These are phyloP conservation scores for Afroboletus lepidellus DNA, from an alignment of 1,284 basidiomycete species.

Conservation along the genomic window DNA sequence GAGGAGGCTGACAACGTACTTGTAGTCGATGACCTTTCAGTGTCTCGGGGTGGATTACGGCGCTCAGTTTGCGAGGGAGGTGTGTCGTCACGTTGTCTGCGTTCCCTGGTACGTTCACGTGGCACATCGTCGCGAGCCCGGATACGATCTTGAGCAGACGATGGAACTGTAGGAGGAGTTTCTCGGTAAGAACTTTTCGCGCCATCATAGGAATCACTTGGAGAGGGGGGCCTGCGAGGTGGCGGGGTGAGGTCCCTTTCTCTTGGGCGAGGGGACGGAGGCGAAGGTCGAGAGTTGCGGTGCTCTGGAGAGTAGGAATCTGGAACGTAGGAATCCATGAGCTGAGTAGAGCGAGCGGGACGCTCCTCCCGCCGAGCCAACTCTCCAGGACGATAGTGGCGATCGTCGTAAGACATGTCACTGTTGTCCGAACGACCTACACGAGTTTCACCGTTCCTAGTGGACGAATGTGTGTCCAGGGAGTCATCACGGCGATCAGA, in stretches of 20 bases:
- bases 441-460: slow-evolving; percentile 29
- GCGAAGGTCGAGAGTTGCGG: slow-evolving; percentile 20
- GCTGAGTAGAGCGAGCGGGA: slow-evolving; percentile 22
- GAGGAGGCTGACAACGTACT: slow-evolving; percentile 79
- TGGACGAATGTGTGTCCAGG: slow-evolving; percentile 25
- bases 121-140: slow-evolving; percentile 17
- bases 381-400: slow-evolving; percentile 59
- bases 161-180: slow-evolving; percentile 16
- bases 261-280: slow-evolving; percentile 24
- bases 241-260: slow-evolving; percentile 23
- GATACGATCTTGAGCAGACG: slow-evolving; percentile 24
- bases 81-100: slow-evolving; percentile 27
- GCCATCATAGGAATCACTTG: slow-evolving; percentile 21
- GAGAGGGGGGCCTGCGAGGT: slow-evolving; percentile 22
- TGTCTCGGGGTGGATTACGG: slow-evolving; percentile 38
- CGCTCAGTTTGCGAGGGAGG: slow-evolving; percentile 30
- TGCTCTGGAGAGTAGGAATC: slow-evolving; percentile 29
- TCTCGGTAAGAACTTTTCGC: slow-evolving; percentile 32
- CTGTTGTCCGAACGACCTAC: slow-evolving; percentile 31
- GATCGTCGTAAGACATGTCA: slow-evolving; percentile 49
- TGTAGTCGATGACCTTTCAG: slow-evolving; percentile 50
- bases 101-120: slow-evolving; percentile 24
- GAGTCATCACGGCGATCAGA: slow-evolving; percentile 27
- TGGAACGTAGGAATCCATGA: slow-evolving; percentile 34
- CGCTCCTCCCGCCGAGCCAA: slow-evolving; percentile 32